Conservation (phyloP, 2,329 filamentous ascomycete genomes). For the Cercospora sojina region DNA sequence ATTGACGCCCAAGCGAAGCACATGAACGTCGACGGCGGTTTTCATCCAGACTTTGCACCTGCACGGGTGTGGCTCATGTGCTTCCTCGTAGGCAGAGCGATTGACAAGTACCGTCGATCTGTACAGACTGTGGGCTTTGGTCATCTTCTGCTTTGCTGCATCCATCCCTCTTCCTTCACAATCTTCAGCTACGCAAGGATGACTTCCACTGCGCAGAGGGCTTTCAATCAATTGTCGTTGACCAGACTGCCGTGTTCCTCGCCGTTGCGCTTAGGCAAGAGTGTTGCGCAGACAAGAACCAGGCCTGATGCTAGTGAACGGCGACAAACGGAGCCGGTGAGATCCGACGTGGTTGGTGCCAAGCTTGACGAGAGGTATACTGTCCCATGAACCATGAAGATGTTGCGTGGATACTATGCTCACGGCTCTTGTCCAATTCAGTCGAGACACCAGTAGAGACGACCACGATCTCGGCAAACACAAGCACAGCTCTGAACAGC, state of each 20-base stretch:
- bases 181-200: not conserved
- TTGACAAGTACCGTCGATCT: slow-evolving; percentile 2
- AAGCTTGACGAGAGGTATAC: not conserved
- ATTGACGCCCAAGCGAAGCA: slow-evolving; percentile 1
- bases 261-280: not conserved
- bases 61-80: not conserved
- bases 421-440: not conserved
- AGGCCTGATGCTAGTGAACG: not conserved
- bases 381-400: not conserved
- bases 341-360: not conserved
- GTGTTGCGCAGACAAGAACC: not conserved
- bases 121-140: not conserved
- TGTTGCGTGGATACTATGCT: not conserved
- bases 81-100: not conserved
- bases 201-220: slow-evolving; percentile 4
- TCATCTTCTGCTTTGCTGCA: not conserved
- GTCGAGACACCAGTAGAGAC: not conserved
- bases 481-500: not conserved
- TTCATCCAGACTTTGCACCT: not conserved
- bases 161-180: not conserved
- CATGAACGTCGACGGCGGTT: not conserved
- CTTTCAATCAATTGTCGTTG: slow-evolving; percentile 6
- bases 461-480: not conserved
- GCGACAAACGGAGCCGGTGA: not conserved
- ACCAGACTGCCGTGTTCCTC: slow-evolving; percentile 6